These are phyloP conservation scores for Tricholoma flavovirens DNA, from an alignment of 768 basidiomycete genomes.

Conservation along the genomic window DNA sequence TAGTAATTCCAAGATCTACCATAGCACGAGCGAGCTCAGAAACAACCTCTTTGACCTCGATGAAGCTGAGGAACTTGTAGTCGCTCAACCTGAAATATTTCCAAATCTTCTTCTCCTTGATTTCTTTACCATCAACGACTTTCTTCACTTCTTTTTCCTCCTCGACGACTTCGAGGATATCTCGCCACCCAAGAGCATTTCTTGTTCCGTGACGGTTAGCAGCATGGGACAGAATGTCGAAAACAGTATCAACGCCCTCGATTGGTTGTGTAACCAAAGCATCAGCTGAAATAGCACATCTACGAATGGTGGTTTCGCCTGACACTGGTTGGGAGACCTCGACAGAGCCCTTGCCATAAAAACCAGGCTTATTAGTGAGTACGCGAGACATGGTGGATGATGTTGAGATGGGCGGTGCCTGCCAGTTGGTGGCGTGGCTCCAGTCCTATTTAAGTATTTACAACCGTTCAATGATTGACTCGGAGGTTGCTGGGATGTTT, in stretches of 20 bases:
- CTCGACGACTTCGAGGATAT: conserved; percentile 61
- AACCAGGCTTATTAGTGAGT: conserved; percentile 36
- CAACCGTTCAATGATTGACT: too few relatives aligned
- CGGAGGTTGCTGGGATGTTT: too few relatives aligned
- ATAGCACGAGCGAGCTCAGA: conserved; percentile 67
- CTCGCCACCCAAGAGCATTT: conserved; percentile 77
- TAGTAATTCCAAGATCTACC: conserved; percentile 60
- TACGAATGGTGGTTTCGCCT: conserved; percentile 54
- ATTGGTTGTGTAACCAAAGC: conserved; percentile 56
- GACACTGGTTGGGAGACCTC: conserved; percentile 39
- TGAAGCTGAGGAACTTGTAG: conserved; percentile 75
- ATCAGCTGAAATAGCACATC: conserved; percentile 51
- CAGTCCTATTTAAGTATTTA: neutral
- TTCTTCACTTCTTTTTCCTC: conserved; percentile 91
- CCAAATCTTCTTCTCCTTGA: conserved; percentile 90
- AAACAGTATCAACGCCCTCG: conserved; percentile 75
- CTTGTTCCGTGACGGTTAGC: conserved; percentile 70
- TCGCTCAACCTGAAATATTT: conserved; percentile 90
- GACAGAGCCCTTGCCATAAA: conserved; percentile 59
- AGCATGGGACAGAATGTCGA: conserved; percentile 72
- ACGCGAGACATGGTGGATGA: conserved; percentile 24
- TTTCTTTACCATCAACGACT: conserved; percentile 74
- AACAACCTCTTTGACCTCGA: conserved; percentile 62
- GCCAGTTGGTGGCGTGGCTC: neutral
- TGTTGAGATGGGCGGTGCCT: neutral